Evolutionary conservation across 805 yeast genomes (phyloP).

Genomic region (Kazachstania taianensis): DNA sequence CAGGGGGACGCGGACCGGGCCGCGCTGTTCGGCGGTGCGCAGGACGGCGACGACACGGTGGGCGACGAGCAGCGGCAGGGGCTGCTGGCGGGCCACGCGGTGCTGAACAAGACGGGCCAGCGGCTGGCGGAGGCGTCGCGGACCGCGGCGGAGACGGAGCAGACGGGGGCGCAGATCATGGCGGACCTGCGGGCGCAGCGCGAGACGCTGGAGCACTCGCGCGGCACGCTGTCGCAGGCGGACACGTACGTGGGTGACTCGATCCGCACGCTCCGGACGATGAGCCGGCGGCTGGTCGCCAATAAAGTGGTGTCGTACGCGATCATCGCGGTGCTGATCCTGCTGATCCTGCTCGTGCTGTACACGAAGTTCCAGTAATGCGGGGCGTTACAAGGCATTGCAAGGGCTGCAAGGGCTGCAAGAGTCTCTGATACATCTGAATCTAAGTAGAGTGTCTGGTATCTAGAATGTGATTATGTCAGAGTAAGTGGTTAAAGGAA

Average conservation of each 20-base stretch:
- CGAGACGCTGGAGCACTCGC: conserved; percentile 78
- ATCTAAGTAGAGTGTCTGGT: too few species aligned
- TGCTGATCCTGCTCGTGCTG: conserved; percentile 72
- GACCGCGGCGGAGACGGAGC: conserved; percentile 85
- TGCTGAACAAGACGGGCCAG: conserved; percentile 74
- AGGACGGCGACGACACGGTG: too few species aligned
- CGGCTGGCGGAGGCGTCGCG: conserved; percentile 81
- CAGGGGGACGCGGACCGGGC: background rate
- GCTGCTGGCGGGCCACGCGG: conserved; percentile 63
- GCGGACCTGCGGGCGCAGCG: conserved; percentile 85
- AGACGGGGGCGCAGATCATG: conserved; percentile 81
- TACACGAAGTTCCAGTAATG: conserved; percentile 65
- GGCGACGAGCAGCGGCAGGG: conserved; percentile 59
- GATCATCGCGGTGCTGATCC: conserved; percentile 75
- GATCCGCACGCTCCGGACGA: conserved; percentile 72
- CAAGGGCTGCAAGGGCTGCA: background rate
- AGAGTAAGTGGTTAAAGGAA: too few species aligned
- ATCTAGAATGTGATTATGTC: too few species aligned
- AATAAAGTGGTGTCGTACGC: conserved; percentile 85
- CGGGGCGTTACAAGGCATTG: background rate
- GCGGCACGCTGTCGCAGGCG: conserved; percentile 81
- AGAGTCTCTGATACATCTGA: background rate
- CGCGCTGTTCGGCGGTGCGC: too few species aligned
- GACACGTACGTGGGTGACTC: conserved; percentile 89
- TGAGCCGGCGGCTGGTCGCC: conserved; percentile 89